Evolutionary conservation across 208 protist species (phyloP).

Genomic region (Leishmania turanica): DNA sequence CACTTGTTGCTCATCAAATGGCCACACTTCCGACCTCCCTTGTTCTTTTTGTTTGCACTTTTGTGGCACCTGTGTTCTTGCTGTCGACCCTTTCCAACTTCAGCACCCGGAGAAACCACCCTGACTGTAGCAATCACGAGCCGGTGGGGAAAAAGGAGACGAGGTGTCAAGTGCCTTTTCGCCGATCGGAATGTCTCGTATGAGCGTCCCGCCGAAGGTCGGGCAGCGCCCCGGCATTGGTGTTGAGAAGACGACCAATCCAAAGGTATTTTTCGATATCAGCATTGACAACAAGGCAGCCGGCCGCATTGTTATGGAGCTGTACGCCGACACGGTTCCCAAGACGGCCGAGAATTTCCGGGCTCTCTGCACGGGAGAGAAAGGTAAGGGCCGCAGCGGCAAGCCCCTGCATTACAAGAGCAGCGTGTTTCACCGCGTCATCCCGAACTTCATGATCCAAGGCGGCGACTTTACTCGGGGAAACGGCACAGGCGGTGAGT

Average conservation of each 20-base stretch:
- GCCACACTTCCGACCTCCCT: background rate
- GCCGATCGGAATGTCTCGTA: conserved; percentile 38
- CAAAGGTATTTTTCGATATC: conserved; percentile 93
- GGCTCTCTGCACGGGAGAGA: conserved; percentile 90
- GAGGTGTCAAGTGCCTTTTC: background rate
- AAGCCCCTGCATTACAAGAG: conserved; percentile 98
- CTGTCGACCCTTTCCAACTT: background rate
- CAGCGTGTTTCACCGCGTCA: conserved; percentile 96
- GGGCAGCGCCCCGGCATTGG: conserved; percentile 32
- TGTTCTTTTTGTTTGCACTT: background rate
- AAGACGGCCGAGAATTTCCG: conserved; percentile 95
- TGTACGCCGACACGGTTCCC: conserved; percentile 93
- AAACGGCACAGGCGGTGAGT: conserved; percentile 97
- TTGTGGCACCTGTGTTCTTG: too few relatives aligned
- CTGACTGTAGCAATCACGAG: background rate
- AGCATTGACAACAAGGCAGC: conserved; percentile 60
- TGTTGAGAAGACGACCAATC: conserved; percentile 41
- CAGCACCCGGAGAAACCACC: background rate
- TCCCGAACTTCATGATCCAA: conserved; percentile 97
- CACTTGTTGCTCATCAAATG: background rate
- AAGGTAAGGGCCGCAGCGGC: conserved; percentile 87
- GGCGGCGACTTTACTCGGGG: conserved; percentile 97
- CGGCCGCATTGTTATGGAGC: conserved; percentile 91
- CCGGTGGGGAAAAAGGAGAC: background rate
- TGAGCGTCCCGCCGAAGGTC: conserved; percentile 65